Evolutionary conservation across 805 yeast genomes (phyloP).

Genomic region (Kazachstania taianensis): DNA sequence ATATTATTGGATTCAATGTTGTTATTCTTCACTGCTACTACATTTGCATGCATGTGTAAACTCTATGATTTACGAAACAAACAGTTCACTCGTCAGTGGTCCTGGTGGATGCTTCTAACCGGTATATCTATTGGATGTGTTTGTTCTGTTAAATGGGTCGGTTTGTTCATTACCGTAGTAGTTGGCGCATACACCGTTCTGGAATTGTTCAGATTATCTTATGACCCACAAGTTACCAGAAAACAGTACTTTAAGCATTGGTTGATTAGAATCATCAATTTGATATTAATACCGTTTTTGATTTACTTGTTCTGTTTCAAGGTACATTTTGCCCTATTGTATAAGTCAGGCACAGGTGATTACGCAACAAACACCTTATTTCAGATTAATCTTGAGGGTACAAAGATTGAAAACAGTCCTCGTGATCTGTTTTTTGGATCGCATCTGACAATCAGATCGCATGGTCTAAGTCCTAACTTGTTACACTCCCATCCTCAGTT

Average conservation of each 20-base stretch:
- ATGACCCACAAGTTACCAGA: conserved; percentile 23
- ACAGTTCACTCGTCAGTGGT: conserved; percentile 65
- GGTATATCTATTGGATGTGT: conserved; percentile 75
- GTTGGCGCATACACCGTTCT: conserved; percentile 50
- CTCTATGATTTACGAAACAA: conserved; percentile 50
- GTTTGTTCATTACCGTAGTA: conserved; percentile 52
- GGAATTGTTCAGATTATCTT: conserved; percentile 41
- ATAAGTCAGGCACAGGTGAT: conserved; percentile 86
- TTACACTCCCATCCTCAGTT: conserved; percentile 65
- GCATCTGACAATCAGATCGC: conserved; percentile 38
- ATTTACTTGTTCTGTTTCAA: conserved; percentile 69
- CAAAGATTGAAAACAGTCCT: conserved; percentile 56
- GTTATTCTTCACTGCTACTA: conserved; percentile 77
- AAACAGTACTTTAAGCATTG: conserved; percentile 50
- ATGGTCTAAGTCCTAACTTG: conserved; percentile 65
- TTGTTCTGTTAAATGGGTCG: conserved; percentile 82
- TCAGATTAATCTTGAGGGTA: conserved; percentile 74
- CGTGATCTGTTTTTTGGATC: conserved; percentile 56
- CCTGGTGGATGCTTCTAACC: conserved; percentile 46
- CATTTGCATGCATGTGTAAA: conserved; percentile 61
- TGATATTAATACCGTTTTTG: conserved; percentile 61
- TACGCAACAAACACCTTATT: conserved; percentile 81
- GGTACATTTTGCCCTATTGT: conserved; percentile 66
- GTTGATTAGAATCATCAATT: conserved; percentile 50
- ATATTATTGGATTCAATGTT: conserved; percentile 88